These are phyloP conservation scores for Coniochaeta hoffmannii DNA, from an alignment of 2,329 filamentous ascomycete genomes.

Conservation along the genomic window DNA sequence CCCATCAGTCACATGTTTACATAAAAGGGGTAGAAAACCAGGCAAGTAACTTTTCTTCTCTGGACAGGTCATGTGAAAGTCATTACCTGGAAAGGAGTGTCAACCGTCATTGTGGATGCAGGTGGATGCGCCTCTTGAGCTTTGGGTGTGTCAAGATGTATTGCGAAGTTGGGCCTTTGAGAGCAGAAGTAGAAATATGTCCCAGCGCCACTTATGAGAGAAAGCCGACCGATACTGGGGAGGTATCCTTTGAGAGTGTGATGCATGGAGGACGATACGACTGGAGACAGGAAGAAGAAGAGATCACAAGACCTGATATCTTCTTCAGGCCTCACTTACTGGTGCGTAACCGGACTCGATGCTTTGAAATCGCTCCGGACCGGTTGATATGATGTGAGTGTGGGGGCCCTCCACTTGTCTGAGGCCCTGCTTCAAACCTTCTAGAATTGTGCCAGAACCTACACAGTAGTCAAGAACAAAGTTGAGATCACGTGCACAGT, in stretches of 20 bases:
- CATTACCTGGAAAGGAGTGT: slow-evolving; percentile 38
- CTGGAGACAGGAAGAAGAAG: neutral
- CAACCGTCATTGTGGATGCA: slow-evolving; percentile 29
- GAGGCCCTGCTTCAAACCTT: too few species aligned
- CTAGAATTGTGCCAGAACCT: too few species aligned
- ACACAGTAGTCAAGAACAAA: too few species aligned
- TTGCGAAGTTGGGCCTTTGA: neutral
- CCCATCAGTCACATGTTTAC: slow-evolving; percentile 8
- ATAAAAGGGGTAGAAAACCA: slow-evolving; percentile 6
- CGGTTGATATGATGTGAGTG: neutral
- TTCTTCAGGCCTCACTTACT: neutral
- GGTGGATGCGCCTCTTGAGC: slow-evolving; percentile 1
- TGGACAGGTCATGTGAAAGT: neutral
- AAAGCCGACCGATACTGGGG: slow-evolving; percentile 12
- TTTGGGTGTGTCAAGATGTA: neutral
- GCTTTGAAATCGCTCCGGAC: slow-evolving; percentile 25
- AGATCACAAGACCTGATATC: slow-evolving; percentile 1
- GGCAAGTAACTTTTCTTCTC: neutral
- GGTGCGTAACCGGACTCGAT: slow-evolving; percentile 7
- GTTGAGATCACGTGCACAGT: neutral
- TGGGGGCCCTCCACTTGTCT: neutral
- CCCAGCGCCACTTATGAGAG: slow-evolving; percentile 14
- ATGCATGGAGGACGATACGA: slow-evolving; percentile 6
- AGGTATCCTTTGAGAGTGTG: slow-evolving; percentile 8
- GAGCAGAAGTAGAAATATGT: slow-evolving; percentile 8